These are phyloP conservation scores for Acanthamoeba quina DNA, from an alignment of 208 protist species.

Conservation along the genomic window DNA sequence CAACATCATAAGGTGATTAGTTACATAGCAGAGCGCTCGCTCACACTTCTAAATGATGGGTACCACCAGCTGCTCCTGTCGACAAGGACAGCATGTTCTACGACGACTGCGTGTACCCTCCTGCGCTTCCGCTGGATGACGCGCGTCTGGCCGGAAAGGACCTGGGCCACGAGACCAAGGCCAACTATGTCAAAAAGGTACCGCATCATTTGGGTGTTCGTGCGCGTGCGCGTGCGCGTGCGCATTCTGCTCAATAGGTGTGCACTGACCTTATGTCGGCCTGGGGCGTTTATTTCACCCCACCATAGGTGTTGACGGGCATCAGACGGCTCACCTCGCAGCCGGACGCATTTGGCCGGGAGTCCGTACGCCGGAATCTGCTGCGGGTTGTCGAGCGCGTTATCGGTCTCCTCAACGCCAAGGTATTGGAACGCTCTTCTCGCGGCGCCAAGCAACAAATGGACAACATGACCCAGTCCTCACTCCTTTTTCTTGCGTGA, in stretches of 20 bases:
- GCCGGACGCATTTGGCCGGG: constrained; percentile 4
- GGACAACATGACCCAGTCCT: no score
- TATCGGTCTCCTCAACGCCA: constrained; percentile 2
- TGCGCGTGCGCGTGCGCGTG: not conserved
- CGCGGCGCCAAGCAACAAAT: no score
- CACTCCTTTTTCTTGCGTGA: not conserved
- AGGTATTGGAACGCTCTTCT: not conserved
- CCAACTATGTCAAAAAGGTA: not conserved
- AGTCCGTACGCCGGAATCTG: constrained; percentile 16
- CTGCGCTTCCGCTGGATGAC: not conserved
- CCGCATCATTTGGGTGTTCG: not conserved
- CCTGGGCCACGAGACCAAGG: not conserved
- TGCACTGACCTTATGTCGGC: not conserved
- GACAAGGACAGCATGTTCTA: constrained; percentile 34
- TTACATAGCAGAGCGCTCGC: not conserved
- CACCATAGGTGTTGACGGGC: not conserved
- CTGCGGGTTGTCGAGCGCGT: not conserved
- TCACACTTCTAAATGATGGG: not conserved
- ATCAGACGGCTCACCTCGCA: constrained; percentile 21
- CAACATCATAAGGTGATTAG: not conserved
- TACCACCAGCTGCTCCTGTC: not conserved
- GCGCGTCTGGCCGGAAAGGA: not conserved
- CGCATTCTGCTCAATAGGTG: not conserved
- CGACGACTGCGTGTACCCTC: not conserved
- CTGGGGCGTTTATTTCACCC: not conserved